Percentiles rank a stretch among this genome's conserved stretches.
Conservation (phyloP, 2,329 filamentous ascomycete species). For the Neonectria magnoliae region DNA sequence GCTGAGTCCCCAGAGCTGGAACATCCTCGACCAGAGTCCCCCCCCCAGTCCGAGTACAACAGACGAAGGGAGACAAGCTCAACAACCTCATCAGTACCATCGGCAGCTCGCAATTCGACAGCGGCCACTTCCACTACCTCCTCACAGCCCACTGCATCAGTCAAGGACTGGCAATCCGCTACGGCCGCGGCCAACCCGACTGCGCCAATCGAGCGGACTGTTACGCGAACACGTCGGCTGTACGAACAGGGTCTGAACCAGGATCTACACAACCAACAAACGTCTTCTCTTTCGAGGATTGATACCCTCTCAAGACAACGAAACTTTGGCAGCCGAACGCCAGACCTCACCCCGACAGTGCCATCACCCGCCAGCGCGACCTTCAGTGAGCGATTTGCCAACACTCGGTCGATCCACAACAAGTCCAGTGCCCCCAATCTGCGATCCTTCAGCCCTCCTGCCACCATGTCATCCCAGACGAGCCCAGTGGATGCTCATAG, state of each 20-base stretch:
- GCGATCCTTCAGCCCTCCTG: constrained; percentile 63
- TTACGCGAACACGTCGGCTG: constrained; percentile 76
- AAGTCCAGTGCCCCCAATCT: constrained; percentile 77
- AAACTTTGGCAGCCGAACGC: constrained; percentile 59
- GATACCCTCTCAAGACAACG: constrained; percentile 79
- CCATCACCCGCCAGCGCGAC: constrained; percentile 57
- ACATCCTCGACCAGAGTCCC: constrained; percentile 53
- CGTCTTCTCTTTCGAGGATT: constrained; percentile 78
- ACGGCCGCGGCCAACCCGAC: constrained; percentile 50
- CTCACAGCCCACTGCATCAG: constrained; percentile 63
- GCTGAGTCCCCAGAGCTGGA: constrained; percentile 35
- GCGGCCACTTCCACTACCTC: constrained; percentile 91
- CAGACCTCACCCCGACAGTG: constrained; percentile 56
- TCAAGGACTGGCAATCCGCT: constrained; percentile 61
- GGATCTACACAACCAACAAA: constrained; percentile 82
- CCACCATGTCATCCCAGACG: constrained; percentile 51
- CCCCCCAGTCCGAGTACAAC: constrained; percentile 70
- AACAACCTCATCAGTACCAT: constrained; percentile 76
- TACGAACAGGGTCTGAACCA: constrained; percentile 87
- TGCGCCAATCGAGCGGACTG: constrained; percentile 68
- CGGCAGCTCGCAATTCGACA: constrained; percentile 79
- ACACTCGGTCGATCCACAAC: constrained; percentile 56
- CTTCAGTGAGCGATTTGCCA: constrained; percentile 58
- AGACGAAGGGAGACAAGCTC: constrained; percentile 87
- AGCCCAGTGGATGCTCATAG: constrained; percentile 50